These are phyloP conservation scores for Dipodascus albidus DNA, from an alignment of 805 yeast species.

Conservation along the genomic window DNA sequence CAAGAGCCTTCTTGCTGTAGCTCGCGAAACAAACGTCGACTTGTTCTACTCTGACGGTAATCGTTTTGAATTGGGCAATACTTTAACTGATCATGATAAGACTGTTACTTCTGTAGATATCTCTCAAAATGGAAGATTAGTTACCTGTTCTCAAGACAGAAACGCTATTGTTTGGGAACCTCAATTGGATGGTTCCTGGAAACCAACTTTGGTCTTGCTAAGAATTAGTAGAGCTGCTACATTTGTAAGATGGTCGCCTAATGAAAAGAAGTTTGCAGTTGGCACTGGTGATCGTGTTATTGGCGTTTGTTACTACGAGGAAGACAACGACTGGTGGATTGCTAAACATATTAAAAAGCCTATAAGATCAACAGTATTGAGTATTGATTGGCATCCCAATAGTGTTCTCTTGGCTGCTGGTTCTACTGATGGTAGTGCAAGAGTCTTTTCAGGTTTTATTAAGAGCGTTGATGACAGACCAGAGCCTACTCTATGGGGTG, in stretches of 20 bases:
- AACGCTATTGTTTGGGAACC: constrained; percentile 96
- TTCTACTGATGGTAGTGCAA: constrained; percentile 84
- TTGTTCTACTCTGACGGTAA: constrained; percentile 46
- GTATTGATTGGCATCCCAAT: constrained; percentile 89
- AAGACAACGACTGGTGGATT: constrained; percentile 98
- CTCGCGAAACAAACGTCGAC: constrained; percentile 67
- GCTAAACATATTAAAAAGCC: constrained; percentile 95
- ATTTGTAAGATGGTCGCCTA: constrained; percentile 87
- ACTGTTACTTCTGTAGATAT: constrained; percentile 91
- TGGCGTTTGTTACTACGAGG: constrained; percentile 93
- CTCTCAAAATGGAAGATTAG: constrained; percentile 68
- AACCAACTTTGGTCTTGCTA: constrained; percentile 84
- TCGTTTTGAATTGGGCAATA: constrained; percentile 50
- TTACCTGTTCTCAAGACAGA: constrained; percentile 96
- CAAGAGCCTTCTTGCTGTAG: constrained; percentile 57
- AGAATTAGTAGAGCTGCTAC: constrained; percentile 96
- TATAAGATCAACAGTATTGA: constrained; percentile 73
- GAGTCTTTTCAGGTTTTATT: constrained; percentile 81
- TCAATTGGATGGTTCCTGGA: constrained; percentile 45
- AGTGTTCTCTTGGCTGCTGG: constrained; percentile 81
- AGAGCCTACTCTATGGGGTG: constrained; percentile 80
- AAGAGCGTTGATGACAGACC: constrained; percentile 85
- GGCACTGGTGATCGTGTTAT: constrained; percentile 91
- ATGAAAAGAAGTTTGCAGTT: constrained; percentile 91
- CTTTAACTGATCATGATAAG: constrained; percentile 78